Evolutionary conservation across 2,329 filamentous ascomycete species (phyloP).

Genomic region (Stemphylium lycopersici): DNA sequence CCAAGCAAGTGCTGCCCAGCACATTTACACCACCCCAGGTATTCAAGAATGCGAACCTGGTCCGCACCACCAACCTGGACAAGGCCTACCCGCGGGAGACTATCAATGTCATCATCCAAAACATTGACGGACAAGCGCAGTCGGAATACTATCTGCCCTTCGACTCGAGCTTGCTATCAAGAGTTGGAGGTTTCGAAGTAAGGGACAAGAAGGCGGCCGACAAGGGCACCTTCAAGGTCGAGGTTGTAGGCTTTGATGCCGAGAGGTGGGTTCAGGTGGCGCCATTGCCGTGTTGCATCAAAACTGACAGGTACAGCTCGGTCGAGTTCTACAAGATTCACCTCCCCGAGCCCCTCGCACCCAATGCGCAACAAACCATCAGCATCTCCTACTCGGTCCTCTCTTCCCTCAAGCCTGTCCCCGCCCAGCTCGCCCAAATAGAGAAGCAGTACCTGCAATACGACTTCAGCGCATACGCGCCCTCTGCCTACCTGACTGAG

Average conservation of each 20-base stretch:
- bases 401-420: conserved; percentile 78
- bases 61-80: conserved; percentile 88
- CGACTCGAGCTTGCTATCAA: conserved; percentile 73
- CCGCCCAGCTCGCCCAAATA: conserved; percentile 79
- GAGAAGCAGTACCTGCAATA: conserved; percentile 87
- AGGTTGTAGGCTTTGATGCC: conserved; percentile 65
- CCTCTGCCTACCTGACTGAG: conserved; percentile 80
- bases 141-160: conserved; percentile 92
- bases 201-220: conserved; percentile 85
- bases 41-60: conserved; percentile 91
- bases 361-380: conserved; percentile 81
- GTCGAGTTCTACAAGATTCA: conserved; percentile 81
- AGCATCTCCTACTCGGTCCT: conserved; percentile 85
- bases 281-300: not conserved
- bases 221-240: conserved; percentile 70
- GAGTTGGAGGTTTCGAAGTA: conserved; percentile 85
- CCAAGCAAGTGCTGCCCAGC: conserved; percentile 55
- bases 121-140: conserved; percentile 78
- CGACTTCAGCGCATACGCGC: conserved; percentile 82
- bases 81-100: conserved; percentile 90
- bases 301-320: conserved; percentile 32
- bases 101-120: conserved; percentile 94
- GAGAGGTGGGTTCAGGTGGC: conserved; percentile 53
- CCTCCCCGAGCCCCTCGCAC: conserved; percentile 75
- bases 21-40: conserved; percentile 83